Evolutionary conservation across 306 rosid species (phyloP).

Genomic region (Myrica gale): DNA sequence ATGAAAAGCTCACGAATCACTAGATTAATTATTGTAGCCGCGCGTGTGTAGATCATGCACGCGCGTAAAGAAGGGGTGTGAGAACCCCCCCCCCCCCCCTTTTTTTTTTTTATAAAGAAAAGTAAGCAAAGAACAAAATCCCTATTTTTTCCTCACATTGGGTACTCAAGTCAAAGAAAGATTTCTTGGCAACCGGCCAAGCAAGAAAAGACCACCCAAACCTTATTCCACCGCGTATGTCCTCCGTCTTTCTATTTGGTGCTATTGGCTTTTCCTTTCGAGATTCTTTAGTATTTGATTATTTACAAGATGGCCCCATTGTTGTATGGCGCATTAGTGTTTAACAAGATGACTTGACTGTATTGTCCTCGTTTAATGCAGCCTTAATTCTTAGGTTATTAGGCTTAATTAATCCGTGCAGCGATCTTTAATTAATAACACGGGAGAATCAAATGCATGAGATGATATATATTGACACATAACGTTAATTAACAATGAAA

Average conservation of each 20-base stretch:
- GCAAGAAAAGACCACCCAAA: slow-evolving; percentile 57
- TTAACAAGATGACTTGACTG: slow-evolving; percentile 26
- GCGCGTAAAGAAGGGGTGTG: slow-evolving; percentile 8
- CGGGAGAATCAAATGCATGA: no score
- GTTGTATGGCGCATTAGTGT: slow-evolving; percentile 13
- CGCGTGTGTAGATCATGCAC: slow-evolving; percentile 29
- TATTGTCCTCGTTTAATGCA: slow-evolving; percentile 11
- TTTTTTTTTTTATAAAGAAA: slow-evolving; percentile 34
- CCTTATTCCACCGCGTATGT: slow-evolving; percentile 40
- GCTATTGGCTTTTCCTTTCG: slow-evolving; percentile 54
- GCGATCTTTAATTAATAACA: no score
- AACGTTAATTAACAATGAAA: no score
- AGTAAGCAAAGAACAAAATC: slow-evolving; percentile 42
- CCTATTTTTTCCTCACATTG: slow-evolving; percentile 19
- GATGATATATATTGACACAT: no score
- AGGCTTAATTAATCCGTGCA: no score
- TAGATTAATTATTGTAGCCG: neutral
- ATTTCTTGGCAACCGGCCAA: slow-evolving; percentile 77
- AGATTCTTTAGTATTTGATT: slow-evolving; percentile 46
- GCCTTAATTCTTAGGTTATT: no score
- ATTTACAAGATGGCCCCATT: slow-evolving; percentile 23
- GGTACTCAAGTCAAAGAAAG: slow-evolving; percentile 77
- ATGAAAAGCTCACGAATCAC: no score
- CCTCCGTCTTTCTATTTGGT: slow-evolving; percentile 30
- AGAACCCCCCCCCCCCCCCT: no score